Evolutionary conservation across 2,329 filamentous ascomycete species (phyloP).

Genomic region (Fulvia fulva): DNA sequence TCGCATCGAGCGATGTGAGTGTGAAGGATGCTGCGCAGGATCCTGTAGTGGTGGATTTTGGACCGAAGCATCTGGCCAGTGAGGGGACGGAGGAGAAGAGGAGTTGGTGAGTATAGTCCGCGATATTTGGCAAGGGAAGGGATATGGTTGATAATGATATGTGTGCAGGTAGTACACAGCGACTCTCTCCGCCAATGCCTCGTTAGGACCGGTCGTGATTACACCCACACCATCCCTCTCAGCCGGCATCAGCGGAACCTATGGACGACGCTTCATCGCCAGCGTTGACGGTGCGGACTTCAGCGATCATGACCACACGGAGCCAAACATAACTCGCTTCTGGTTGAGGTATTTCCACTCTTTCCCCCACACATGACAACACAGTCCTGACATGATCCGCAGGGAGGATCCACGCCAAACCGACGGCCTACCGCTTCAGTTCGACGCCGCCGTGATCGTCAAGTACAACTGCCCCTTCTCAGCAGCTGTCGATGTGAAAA

Average conservation of each 20-base stretch:
- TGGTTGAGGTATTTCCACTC: conserved; percentile 7
- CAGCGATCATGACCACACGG: conserved; percentile 1
- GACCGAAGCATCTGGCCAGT: conserved; percentile 11
- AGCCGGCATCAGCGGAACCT: neutral
- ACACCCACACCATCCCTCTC: neutral
- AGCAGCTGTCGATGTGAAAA: conserved; percentile 10
- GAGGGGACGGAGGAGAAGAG: conserved; percentile 10
- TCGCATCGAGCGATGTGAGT: neutral
- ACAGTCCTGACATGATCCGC: neutral
- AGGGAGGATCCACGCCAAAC: neutral
- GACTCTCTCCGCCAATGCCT: conserved; percentile 5
- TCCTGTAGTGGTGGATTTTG: conserved; percentile 10
- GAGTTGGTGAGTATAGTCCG: conserved; percentile 1
- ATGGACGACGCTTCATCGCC: conserved; percentile 1
- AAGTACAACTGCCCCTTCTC: conserved; percentile 6
- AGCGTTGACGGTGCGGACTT: conserved; percentile 6
- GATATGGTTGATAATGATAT: neutral
- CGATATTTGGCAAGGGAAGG: too few species aligned
- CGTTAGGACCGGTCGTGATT: neutral
- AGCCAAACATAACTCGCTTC: conserved; percentile 6
- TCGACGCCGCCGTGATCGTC: conserved; percentile 11
- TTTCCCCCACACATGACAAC: neutral
- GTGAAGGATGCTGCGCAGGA: neutral
- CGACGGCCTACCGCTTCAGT: conserved; percentile 7
- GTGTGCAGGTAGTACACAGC: conserved; percentile 3